Base-by-base conservation (phyloP, 768 basidiomycete genomes). In the Auricularia sp. region DNA sequence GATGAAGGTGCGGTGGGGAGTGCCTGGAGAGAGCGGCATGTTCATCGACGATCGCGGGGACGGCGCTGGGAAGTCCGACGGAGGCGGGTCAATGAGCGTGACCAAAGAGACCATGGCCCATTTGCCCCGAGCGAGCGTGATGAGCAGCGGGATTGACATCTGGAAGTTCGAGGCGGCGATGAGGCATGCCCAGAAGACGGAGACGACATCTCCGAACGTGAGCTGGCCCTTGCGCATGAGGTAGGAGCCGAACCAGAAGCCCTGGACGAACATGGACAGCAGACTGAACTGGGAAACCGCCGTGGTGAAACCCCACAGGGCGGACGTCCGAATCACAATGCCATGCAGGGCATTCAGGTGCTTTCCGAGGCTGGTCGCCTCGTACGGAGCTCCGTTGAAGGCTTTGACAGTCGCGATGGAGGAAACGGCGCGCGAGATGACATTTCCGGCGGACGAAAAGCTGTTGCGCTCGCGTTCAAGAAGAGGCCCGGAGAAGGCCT, bases 151-250 rank as follows among this genome's bases (percentile, higher is more conserved):
- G 10, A 98, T 84, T 70, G 86, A 86, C 81, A 89, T 85, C 72
- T 97, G 93, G 2, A 97, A 76, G 73, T 92, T 93, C 69, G 83
- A 87, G 1, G 90, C 88, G 0, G 92, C 93, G 66, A 98, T 90
- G 23, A 98, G 78, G 72, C 92, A 94, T 0, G 96, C 94, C 95
- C 96, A 98, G 74, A 98, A 99, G 62, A 95, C 92, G n/a, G 90
- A 87, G 88, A 94, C 95, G 67, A 98, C 90, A 42, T 87, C 83
- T 1, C 93, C 93, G 0, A 89, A 77, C 3, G 76, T 76, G 62
- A 84, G 80, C 66, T 80, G 84, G 16, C 88, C 90, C 12, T 87
- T 80, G n/a, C 85, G 76, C n/a, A 99, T 93, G 62, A 97, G 82
- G 71, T 89, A 87, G 2, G 88, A 82, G 12, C 95, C 96, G 71